Percentiles rank a stretch among this genome's conserved stretches.
phyloP scores from a whole-genome alignment of 345 rosid species.

The Lagerstroemia speciosa region DNA sequence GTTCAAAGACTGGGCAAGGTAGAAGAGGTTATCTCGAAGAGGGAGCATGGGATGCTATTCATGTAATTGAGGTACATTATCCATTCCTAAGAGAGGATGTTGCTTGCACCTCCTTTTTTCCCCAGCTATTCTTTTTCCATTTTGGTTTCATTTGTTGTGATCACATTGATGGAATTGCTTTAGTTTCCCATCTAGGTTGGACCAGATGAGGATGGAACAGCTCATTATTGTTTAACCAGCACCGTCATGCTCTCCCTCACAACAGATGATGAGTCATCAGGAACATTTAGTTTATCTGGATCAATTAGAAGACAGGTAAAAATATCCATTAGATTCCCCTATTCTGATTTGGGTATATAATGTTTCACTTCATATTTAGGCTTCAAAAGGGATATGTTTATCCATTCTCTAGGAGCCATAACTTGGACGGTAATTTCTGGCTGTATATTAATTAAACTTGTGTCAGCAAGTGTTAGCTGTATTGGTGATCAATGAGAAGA shows the following conservation, averaged over 20 bases:
- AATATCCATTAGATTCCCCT: background rate
- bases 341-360: background rate
- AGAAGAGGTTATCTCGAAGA: conserved; percentile 87
- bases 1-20: conserved; percentile 90
- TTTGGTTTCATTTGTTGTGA: background rate
- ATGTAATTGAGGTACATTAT: conserved; percentile 69
- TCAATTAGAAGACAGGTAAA: conserved; percentile 91
- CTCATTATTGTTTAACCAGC: conserved; percentile 89
- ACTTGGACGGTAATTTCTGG: background rate
- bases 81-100: background rate
- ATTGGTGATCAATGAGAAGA: background rate
- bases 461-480: background rate
- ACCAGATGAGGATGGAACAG: conserved; percentile 70
- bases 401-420: background rate
- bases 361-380: background rate
- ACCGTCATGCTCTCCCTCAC: conserved; percentile 91
- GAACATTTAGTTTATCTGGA: conserved; percentile 85
- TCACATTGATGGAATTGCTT: conserved; percentile 5
- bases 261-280: conserved; percentile 65
- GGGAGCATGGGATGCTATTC: conserved; percentile 98
- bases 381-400: background rate
- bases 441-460: background rate
- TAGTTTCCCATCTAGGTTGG: conserved; percentile 50
- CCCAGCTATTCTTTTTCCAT: too few relatives aligned
- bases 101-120: background rate